Base-by-base conservation (phyloP, 2,329 filamentous ascomycete species). In the Xylariaceae sp. region DNA sequence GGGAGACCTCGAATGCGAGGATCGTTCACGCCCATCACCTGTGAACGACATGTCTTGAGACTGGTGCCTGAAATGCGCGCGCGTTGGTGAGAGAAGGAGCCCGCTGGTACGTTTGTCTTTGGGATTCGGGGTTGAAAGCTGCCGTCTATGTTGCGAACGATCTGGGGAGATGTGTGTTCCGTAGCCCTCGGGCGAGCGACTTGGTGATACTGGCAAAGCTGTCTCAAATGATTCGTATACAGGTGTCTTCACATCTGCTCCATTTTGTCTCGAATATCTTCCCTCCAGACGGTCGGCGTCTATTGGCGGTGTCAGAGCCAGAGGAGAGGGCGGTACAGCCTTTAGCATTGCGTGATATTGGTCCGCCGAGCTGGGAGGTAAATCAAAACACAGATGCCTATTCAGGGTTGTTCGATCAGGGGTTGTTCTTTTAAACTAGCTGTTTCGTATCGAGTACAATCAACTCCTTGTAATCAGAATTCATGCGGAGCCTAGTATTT, bases 1-100 rank as follows among this genome's bases (percentile, higher is more conserved):
- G 22, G 22, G 22, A 27, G 22, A 27, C 12, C 65, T 57, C 7
- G 51, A 61, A 17, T 64, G 61, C 19, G 65, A 62, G 39, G 59
- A 65, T 19, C 55, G 51, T 19, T 53, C 56, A 47, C 65, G 69
- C 44, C 62, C 63, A 52, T 75, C 72, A 47, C 72, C 72, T 44
- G 72, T 75, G 42, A 70, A 61, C 17, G 70, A 64, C 72, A 75
- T 75, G 40, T 66, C 68, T 59, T 59, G 58, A 11, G 61, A 61
- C 12, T 50, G 49, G 27, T 48, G 59, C 42, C 57, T 58, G 38
- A 19, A 39, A 39, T 58, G 55, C 30, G 51, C 53, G 47, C 49
- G 53, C 19, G 43, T 51, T 15, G 55, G 48, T 11, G 59, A 53
- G 38, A 36, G 48, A 17, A 57, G 48, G 14, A 41, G 56, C 32